These are phyloP conservation scores for Macadamia tetraphylla DNA, from an alignment of 164 flowering plant species.

Conservation along the genomic window DNA sequence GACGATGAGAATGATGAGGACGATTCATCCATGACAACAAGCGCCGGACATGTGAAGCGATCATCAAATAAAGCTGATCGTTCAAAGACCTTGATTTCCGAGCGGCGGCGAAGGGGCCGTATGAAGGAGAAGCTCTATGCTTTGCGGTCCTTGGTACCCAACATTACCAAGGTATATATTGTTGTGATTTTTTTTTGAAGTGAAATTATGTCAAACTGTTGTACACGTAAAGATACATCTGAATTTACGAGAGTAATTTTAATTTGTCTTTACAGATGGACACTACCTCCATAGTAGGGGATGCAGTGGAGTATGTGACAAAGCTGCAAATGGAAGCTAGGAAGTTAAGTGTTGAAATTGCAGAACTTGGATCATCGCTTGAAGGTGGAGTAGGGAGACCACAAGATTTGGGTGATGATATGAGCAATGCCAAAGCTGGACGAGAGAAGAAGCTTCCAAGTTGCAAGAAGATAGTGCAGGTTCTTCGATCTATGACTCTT, in stretches of 20 bases:
- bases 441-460: constrained; percentile 6
- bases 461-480: constrained; percentile 47
- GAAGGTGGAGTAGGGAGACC: constrained; percentile 1
- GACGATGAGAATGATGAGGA: constrained; percentile 29
- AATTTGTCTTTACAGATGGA: constrained; percentile 59
- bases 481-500: constrained; percentile 1
- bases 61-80: constrained; percentile 30
- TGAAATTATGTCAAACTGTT: no score
- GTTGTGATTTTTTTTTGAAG: no score
- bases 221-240: no score
- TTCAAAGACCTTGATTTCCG: constrained; percentile 58
- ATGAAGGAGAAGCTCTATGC: constrained; percentile 90
- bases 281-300: constrained; percentile 90
- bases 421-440: constrained; percentile 11
- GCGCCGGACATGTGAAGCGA: constrained; percentile 7
- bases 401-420: constrained; percentile 16
- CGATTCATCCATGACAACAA: constrained; percentile 23
- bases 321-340: constrained; percentile 62
- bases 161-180: constrained; percentile 65
- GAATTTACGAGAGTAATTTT: no score
- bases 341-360: constrained; percentile 59
- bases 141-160: constrained; percentile 78
- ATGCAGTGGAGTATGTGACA: constrained; percentile 64
- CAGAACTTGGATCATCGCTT: constrained; percentile 47
- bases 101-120: constrained; percentile 63